Percentiles rank a stretch among this genome's conserved stretches.
Evolutionary conservation across 2,329 filamentous ascomycete species (phyloP).

Genomic region (Trichoderma harzianum): DNA sequence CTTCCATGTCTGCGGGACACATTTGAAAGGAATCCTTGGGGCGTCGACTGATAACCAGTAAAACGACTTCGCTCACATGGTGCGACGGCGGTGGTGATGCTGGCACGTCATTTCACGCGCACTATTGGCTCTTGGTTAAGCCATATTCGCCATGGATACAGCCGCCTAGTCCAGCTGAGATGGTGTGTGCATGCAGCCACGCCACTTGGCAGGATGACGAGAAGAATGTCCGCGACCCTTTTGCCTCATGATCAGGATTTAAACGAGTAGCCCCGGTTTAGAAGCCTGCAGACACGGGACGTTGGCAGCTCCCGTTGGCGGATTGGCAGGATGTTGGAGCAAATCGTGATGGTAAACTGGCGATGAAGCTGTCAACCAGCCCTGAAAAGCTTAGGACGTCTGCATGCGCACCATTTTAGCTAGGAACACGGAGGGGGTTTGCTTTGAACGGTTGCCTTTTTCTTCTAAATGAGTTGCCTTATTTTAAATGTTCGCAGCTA

Average conservation of each 20-base stretch:
- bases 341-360: not conserved
- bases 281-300: not conserved
- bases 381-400: not conserved
- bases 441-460: not conserved
- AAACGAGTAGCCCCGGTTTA: not conserved
- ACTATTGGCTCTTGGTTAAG: not conserved
- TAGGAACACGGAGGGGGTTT: not conserved
- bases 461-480: not conserved
- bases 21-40: not conserved
- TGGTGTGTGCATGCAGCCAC: conserved; percentile 20
- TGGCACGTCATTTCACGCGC: conserved; percentile 24
- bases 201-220: conserved; percentile 20
- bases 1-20: not conserved
- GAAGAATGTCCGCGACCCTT: not conserved
- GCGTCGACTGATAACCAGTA: conserved; percentile 19
- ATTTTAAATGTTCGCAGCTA: not conserved
- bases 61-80: conserved; percentile 24
- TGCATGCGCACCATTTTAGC: not conserved
- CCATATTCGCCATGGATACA: not conserved
- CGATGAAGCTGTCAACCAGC: not conserved
- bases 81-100: conserved; percentile 25
- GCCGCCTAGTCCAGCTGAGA: conserved; percentile 17
- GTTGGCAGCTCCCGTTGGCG: not conserved
- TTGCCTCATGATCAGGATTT: not conserved
- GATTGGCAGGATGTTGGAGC: not conserved